Evolutionary conservation across 495 filamentous ascomycete species (phyloP).

Genomic region (Penicillium parvum): DNA sequence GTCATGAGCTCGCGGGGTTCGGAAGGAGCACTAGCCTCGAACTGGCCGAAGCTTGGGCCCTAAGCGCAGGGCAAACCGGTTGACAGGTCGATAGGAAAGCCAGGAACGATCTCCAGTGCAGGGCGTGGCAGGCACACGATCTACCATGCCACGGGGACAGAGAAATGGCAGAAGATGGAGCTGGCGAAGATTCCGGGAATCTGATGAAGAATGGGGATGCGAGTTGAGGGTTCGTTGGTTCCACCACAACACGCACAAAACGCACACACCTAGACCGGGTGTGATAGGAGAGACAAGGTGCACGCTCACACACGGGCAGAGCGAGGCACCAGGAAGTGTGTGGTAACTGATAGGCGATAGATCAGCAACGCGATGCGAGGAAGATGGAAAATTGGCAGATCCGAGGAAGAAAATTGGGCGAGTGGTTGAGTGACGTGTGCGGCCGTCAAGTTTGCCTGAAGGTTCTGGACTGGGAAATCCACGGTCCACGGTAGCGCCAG

Average conservation of each 20-base stretch:
- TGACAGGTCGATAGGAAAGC: background rate
- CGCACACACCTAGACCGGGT: too few relatives aligned
- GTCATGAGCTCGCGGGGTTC: slow-evolving; percentile 21
- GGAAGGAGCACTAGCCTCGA: slow-evolving; percentile 14
- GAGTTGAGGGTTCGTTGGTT: background rate
- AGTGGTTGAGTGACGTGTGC: slow-evolving; percentile 23
- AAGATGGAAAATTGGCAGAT: slow-evolving; percentile 7
- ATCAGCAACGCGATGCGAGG: slow-evolving; percentile 4
- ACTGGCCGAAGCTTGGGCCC: slow-evolving; percentile 6
- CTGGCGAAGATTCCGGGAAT: slow-evolving; percentile 12
- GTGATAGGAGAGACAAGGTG: too few relatives aligned
- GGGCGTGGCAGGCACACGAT: slow-evolving; percentile 13
- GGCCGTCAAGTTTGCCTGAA: slow-evolving; percentile 7
- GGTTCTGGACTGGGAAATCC: slow-evolving; percentile 7
- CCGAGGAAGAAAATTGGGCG: slow-evolving; percentile 10
- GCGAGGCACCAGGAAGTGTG: too few relatives aligned
- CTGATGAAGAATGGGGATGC: slow-evolving; percentile 11
- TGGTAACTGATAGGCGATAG: too few relatives aligned
- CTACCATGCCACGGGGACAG: slow-evolving; percentile 5
- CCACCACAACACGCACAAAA: background rate
- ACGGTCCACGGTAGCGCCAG: slow-evolving; percentile 2
- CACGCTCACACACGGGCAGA: too few relatives aligned
- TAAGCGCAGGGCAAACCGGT: slow-evolving; percentile 4
- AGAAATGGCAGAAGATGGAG: too few relatives aligned
- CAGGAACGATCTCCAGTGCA: too few relatives aligned